Evolutionary conservation across 225 moss, liverwort and hornwort species (phyloP), one percentile per base, ranked within the genome.

Genomic region (Ulota crispa): DNA sequence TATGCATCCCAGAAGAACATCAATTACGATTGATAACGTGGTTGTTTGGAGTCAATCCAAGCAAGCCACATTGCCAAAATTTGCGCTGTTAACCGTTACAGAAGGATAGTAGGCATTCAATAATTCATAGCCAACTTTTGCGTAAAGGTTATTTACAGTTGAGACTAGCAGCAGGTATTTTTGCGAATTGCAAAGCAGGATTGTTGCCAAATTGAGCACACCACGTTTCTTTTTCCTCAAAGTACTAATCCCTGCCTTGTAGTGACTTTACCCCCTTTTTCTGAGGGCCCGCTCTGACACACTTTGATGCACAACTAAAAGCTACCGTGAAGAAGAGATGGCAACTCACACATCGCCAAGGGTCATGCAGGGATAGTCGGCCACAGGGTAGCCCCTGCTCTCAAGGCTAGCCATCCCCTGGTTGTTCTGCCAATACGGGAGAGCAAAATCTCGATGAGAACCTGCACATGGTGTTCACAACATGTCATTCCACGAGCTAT

Each of bases 341-440:
- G 21, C 31, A 30, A 83, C 92, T 88, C 83, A 92, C 92, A 82
- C 81, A 45, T 92, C 90, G 15, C 92, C 90, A 41, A 88, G 79
- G 18, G 61, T 50, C 86, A 90, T 84, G 18, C 75, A 81, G 54
- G 85, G 72, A 21, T 92, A 88, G 32, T 83, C 81, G 59, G 76
- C 81, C 28, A 90, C 70, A 15, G 87, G 19, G 70, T 92, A 92
- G 42, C 87, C 87, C 63, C 92, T 80, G 77, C 68, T 90, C 75
- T 90, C 81, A 23, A 92, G 87, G 18, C 80, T 82, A 24, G 73
- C 55, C 92, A 92, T 90, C 72, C 90, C 90, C 64, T 90, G 81
- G 61, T 92, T 92, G 87, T 83, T 88, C 75, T 92, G 90, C 92
- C 92, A 90, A 71, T 92, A 92, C 20, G 92, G 75, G 8, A 92